Evolutionary conservation across 495 filamentous ascomycete species (phyloP), one percentile per base, ranked within the genome.

Genomic region (Cairneyella variabilis): DNA sequence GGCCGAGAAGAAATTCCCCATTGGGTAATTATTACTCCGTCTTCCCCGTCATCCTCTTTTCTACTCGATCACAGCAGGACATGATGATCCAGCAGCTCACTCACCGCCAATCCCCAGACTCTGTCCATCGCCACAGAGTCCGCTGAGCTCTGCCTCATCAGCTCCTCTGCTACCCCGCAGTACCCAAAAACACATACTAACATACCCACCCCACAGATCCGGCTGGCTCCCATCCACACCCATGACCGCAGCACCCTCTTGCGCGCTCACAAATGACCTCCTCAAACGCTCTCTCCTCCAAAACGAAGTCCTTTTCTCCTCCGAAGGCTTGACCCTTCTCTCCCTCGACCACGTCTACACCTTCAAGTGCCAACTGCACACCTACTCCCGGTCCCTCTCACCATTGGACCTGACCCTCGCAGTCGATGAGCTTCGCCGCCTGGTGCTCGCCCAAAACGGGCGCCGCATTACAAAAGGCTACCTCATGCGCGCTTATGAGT

Each of bases 311-410:
- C 69, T 89, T 49, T 89, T 85, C 71, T 77, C 80, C 23, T 79
- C 83, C n/a, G 83, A 85, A 41, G 83, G 82, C 30, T 69, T 90
- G 26, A 86, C 79, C 0, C 65, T 89, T 26, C 67, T 89, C 0
- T 81, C 79, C 14, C 76, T 89, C 38, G 85, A 90, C 65, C 78
- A 83, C 51, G 71, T 89, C 59, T 89, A 88, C 67, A 87, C 79
- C 38, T 84, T 90, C 71, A 86, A 88, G 60, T 75, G 77, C 27
- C 74, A 80, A 3, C 72, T 88, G 2, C 39, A 66, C 59, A 32
- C 45, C 37, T 64, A 64, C 48, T 58, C 58, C 2, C 52, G 44
- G 18, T 42, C 63, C 8, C 57, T 53, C 54, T 57, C 48, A 37
- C 53, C 51, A 53, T 61, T 49, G 57, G 66, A 56, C 69, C 39